Conservation (phyloP, 352 stramenopile species). For the Peronospora destructor region DNA sequence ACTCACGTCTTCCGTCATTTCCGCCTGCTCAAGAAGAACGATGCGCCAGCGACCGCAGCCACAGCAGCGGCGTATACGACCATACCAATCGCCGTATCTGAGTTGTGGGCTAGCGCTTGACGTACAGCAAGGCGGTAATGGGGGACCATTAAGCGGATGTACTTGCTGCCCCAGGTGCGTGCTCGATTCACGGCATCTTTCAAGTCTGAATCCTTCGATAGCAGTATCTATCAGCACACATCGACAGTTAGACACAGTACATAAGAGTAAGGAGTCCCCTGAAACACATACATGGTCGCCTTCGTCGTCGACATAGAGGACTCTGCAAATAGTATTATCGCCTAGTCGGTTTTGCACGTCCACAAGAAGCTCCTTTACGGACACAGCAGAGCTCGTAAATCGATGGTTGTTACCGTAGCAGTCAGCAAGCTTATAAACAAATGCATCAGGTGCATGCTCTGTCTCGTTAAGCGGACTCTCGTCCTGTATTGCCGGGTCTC, state of each 20-base stretch:
- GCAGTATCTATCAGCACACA: slow-evolving; percentile 40
- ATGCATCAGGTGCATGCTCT: slow-evolving; percentile 37
- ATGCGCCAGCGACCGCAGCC: slow-evolving; percentile 66
- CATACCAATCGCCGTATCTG: slow-evolving; percentile 57
- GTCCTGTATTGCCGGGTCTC: slow-evolving; percentile 22
- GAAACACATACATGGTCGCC: slow-evolving; percentile 51
- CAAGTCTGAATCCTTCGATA: slow-evolving; percentile 75
- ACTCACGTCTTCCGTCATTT: slow-evolving; percentile 21
- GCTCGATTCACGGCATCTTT: slow-evolving; percentile 73
- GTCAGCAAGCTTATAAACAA: slow-evolving; percentile 82
- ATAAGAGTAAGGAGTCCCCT: neutral
- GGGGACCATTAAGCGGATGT: slow-evolving; percentile 66
- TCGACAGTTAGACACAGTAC: slow-evolving; percentile 1
- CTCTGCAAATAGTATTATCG: slow-evolving; percentile 63
- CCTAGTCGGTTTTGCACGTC: slow-evolving; percentile 70
- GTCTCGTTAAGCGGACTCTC: slow-evolving; percentile 29
- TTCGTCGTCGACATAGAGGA: slow-evolving; percentile 82
- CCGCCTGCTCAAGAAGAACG: slow-evolving; percentile 70
- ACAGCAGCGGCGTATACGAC: slow-evolving; percentile 75
- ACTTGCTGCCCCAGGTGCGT: slow-evolving; percentile 78
- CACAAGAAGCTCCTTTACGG: slow-evolving; percentile 55
- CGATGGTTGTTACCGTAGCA: slow-evolving; percentile 78
- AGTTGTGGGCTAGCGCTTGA: slow-evolving; percentile 34
- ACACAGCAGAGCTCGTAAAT: slow-evolving; percentile 78
- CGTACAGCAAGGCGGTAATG: slow-evolving; percentile 41